These are phyloP conservation scores for Heterococcus sp. DNA, from an alignment of 108 stramenopile genomes.

Conservation along the genomic window DNA sequence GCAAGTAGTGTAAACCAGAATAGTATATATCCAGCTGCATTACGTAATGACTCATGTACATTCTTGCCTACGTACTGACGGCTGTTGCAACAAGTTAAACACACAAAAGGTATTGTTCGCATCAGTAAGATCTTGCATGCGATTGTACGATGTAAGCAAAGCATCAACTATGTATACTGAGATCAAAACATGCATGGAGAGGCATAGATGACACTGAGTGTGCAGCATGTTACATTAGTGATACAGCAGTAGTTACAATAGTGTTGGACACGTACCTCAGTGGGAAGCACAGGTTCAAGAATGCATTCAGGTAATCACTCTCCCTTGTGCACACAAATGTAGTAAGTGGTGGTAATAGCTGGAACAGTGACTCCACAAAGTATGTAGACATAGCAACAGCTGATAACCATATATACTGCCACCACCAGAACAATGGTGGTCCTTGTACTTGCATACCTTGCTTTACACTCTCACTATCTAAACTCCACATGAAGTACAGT, in stretches of 20 bases:
- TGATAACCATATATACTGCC: conserved; percentile 93
- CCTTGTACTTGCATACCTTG: conserved; percentile 14
- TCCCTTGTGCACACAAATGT: conserved; percentile 14
- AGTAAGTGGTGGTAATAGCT: conserved; percentile 40
- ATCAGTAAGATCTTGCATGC: no score
- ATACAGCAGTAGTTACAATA: no score
- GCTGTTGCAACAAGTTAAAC: no score
- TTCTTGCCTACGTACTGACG: conserved; percentile 86
- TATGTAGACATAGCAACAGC: conserved; percentile 80
- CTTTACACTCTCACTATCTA: background rate
- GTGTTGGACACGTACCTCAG: conserved; percentile 56
- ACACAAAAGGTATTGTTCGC: no score
- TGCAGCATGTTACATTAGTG: no score
- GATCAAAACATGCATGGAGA: no score
- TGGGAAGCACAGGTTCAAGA: conserved; percentile 81
- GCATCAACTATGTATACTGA: no score
- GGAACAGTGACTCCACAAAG: conserved; percentile 68
- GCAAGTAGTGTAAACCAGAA: conserved; percentile 83
- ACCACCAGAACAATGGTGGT: conserved; percentile 80
- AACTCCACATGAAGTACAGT: conserved; percentile 3
- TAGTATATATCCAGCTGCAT: conserved; percentile 71
- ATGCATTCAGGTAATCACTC: conserved; percentile 52
- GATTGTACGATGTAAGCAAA: no score
- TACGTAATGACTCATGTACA: conserved; percentile 78
- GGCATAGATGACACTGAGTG: no score